Conservation (phyloP, 139 green algal genomes). For the Chlorella sp. region DNA sequence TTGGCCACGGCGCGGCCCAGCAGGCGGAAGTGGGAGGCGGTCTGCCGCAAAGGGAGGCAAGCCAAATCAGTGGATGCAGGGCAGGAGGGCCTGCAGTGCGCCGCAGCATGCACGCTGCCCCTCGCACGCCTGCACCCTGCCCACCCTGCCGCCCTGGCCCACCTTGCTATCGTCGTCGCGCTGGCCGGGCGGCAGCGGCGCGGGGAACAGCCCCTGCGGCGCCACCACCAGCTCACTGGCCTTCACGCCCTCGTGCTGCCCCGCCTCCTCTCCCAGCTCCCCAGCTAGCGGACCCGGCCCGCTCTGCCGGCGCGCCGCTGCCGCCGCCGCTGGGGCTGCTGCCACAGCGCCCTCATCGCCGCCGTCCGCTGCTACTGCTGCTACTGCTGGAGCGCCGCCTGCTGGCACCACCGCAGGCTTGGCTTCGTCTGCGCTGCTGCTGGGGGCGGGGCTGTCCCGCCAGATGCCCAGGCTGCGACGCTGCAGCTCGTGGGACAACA, state of each 20-base stretch:
- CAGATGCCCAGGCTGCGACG: constrained; percentile 81
- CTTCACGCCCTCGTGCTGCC: constrained; percentile 5
- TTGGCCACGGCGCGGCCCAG: constrained; percentile 90
- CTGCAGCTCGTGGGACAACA: constrained; percentile 94
- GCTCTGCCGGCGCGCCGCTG: not conserved
- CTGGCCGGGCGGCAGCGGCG: constrained; percentile 59
- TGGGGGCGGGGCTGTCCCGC: constrained; percentile 65
- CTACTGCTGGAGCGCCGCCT: not conserved
- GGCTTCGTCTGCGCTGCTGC: not conserved
- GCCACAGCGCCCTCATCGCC: not conserved
- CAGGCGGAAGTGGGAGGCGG: constrained; percentile 80
- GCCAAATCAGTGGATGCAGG: too few species aligned
- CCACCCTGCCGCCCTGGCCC: not conserved
- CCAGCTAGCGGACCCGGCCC: constrained; percentile 24
- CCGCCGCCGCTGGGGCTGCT: not conserved
- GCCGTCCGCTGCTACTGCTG: not conserved
- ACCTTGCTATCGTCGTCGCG: constrained; percentile 22
- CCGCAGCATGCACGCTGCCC: too few species aligned
- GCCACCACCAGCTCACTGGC: constrained; percentile 68
- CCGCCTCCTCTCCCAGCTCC: not conserved
- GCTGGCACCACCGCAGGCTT: constrained; percentile 27
- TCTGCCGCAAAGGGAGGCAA: not conserved
- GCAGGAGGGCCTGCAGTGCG: too few species aligned
- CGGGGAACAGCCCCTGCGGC: constrained; percentile 89
- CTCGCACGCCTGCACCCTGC: too few species aligned